Evolutionary conservation across 2,329 filamentous ascomycete species (phyloP).

Genomic region (Colletotrichum noveboracense): DNA sequence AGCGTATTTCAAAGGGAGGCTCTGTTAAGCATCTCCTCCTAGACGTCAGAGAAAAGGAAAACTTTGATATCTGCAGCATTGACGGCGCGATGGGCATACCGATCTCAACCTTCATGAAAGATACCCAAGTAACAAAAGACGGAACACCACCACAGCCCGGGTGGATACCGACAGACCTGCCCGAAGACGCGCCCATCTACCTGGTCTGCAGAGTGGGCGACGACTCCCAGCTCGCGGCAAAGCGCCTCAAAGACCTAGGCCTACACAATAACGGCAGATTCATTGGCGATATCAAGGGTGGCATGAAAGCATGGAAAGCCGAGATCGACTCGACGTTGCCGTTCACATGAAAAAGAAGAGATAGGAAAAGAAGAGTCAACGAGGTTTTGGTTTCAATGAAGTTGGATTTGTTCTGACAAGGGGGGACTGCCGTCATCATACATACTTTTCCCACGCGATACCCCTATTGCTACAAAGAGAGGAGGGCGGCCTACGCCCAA

Average conservation of each 20-base stretch:
- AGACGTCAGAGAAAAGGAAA: slow-evolving; percentile 84
- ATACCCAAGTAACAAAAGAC: slow-evolving; percentile 35
- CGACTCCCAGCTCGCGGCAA: slow-evolving; percentile 75
- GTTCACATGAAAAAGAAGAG: slow-evolving; percentile 45
- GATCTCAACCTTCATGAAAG: slow-evolving; percentile 59
- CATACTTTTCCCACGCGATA: slow-evolving; percentile 22
- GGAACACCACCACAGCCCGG: slow-evolving; percentile 26
- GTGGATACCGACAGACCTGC: slow-evolving; percentile 45
- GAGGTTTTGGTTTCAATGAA: neutral
- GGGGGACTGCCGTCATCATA: slow-evolving; percentile 27
- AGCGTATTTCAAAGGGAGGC: slow-evolving; percentile 27
- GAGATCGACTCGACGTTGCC: slow-evolving; percentile 66
- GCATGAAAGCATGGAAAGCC: slow-evolving; percentile 74
- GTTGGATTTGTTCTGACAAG: slow-evolving; percentile 29
- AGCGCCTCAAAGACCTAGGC: slow-evolving; percentile 67
- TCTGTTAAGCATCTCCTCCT: slow-evolving; percentile 62
- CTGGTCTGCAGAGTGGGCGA: slow-evolving; percentile 78
- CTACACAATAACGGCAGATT: slow-evolving; percentile 58
- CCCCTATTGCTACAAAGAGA: slow-evolving; percentile 13
- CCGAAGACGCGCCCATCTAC: slow-evolving; percentile 63
- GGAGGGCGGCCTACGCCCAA: slow-evolving; percentile 10
- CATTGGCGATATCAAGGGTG: slow-evolving; percentile 75
- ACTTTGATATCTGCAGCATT: slow-evolving; percentile 82
- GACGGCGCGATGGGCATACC: slow-evolving; percentile 77
- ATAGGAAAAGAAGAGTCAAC: neutral